These are phyloP conservation scores for Scedosporium aurantiacum DNA, from an alignment of 2,329 filamentous ascomycete genomes.

Conservation along the genomic window DNA sequence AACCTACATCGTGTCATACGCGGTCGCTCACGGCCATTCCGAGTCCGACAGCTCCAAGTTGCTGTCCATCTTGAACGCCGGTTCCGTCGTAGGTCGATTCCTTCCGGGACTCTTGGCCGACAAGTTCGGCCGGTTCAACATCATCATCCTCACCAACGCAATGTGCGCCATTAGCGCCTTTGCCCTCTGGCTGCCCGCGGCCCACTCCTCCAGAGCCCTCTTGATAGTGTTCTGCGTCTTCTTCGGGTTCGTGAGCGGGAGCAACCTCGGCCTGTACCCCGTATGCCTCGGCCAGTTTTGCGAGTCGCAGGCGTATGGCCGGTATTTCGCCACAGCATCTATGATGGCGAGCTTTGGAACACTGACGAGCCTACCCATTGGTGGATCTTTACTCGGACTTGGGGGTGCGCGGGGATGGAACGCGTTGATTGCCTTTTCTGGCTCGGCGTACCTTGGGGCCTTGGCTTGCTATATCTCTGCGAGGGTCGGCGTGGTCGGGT, in stretches of 20 bases:
- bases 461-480: conserved; percentile 21
- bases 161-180: conserved; percentile 44
- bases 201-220: conserved; percentile 38
- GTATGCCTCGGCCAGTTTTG: conserved; percentile 77
- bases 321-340: conserved; percentile 67
- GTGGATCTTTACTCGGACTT: conserved; percentile 18
- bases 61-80: conserved; percentile 71
- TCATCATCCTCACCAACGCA: conserved; percentile 57
- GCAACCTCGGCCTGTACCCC: conserved; percentile 65
- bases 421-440: conserved; percentile 27
- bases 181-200: conserved; percentile 57
- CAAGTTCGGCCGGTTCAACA: conserved; percentile 68
- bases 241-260: conserved; percentile 72
- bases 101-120: conserved; percentile 69
- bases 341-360: conserved; percentile 67
- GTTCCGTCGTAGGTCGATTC: conserved; percentile 65
- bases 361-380: conserved; percentile 23
- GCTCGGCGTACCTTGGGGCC: conserved; percentile 22
- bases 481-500: conserved; percentile 25
- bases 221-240: conserved; percentile 58
- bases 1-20: conserved; percentile 66
- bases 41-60: conserved; percentile 57
- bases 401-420: conserved; percentile 22
- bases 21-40: conserved; percentile 48
- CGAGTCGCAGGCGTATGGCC: conserved; percentile 61